phyloP scores from a whole-genome alignment of 257 asterid species.

The Salvia hispanica region DNA sequence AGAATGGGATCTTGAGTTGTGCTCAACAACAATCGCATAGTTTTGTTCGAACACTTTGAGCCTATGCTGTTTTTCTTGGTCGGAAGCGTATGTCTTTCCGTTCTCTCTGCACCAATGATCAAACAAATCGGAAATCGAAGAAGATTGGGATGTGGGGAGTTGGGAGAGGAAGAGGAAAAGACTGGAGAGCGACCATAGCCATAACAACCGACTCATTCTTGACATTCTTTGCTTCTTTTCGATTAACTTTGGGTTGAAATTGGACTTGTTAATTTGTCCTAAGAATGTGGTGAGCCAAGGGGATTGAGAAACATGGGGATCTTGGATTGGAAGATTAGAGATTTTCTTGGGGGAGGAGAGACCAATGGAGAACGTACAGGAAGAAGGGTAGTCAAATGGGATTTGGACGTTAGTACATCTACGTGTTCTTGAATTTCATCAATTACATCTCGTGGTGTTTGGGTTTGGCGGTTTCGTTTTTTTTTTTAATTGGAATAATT shows the following conservation, averaged over 20 bases:
- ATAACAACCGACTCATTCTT: slow-evolving; percentile 43
- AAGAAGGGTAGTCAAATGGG: slow-evolving; percentile 14
- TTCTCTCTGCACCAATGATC: slow-evolving; percentile 70
- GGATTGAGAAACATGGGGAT: slow-evolving; percentile 34
- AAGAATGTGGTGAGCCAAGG: slow-evolving; percentile 32
- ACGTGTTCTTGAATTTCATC: slow-evolving; percentile 19
- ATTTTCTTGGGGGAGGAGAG: slow-evolving; percentile 11
- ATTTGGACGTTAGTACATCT: not conserved
- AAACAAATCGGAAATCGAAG: slow-evolving; percentile 60
- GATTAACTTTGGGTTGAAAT: slow-evolving; percentile 22
- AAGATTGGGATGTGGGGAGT: slow-evolving; percentile 42
- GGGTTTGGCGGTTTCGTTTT: not conserved
- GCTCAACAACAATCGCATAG: slow-evolving; percentile 51
- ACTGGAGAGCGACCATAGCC: slow-evolving; percentile 34
- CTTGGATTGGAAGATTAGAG: slow-evolving; percentile 28
- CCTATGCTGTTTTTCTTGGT: slow-evolving; percentile 62
- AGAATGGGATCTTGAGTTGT: slow-evolving; percentile 55
- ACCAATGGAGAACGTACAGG: slow-evolving; percentile 23
- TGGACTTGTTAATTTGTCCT: slow-evolving; percentile 30
- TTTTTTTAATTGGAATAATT: not conserved
- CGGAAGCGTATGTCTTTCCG: slow-evolving; percentile 67
- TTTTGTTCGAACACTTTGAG: slow-evolving; percentile 62
- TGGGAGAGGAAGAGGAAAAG: slow-evolving; percentile 43
- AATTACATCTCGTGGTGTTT: not conserved
- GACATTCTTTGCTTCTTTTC: slow-evolving; percentile 9